These are phyloP conservation scores for Echinosophora koreensis DNA, from an alignment of 306 rosid species.

Conservation along the genomic window DNA sequence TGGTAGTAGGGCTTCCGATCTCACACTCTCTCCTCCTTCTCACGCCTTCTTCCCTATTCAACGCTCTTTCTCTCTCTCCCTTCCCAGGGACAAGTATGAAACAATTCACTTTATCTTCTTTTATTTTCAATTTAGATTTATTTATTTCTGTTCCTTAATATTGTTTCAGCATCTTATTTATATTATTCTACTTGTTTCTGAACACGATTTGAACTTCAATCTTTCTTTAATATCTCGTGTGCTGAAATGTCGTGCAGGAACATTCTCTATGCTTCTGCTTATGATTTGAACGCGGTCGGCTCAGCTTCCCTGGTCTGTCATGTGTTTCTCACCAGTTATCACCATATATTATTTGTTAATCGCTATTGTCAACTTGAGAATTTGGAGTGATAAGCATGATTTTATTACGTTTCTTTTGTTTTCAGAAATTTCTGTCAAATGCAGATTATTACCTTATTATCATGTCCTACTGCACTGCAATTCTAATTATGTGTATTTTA, in stretches of 20 bases:
- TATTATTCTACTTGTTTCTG: conserved; percentile 15
- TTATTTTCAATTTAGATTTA: neutral
- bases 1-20: conserved; percentile 49
- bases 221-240: neutral
- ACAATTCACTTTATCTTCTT: neutral
- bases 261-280: conserved; percentile 59
- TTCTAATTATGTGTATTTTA: conserved; percentile 17
- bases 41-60: conserved; percentile 35
- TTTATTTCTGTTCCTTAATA: neutral
- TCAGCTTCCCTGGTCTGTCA: conserved; percentile 77
- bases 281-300: conserved; percentile 74
- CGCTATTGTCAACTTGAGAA: conserved; percentile 1
- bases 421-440: conserved; percentile 4
- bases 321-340: conserved; percentile 43
- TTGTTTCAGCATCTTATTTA: no score
- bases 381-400: neutral
- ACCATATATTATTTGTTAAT: neutral
- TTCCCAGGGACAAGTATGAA: conserved; percentile 53
- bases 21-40: conserved; percentile 42
- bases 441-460: neutral
- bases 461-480: conserved; percentile 5
- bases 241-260: conserved; percentile 67
- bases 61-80: conserved; percentile 32
- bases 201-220: conserved; percentile 14
- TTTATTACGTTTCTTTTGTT: conserved; percentile 35